Evolutionary conservation across 2,329 filamentous ascomycete genomes (phyloP).

Genomic region (Hypoxylon rubiginosum): DNA sequence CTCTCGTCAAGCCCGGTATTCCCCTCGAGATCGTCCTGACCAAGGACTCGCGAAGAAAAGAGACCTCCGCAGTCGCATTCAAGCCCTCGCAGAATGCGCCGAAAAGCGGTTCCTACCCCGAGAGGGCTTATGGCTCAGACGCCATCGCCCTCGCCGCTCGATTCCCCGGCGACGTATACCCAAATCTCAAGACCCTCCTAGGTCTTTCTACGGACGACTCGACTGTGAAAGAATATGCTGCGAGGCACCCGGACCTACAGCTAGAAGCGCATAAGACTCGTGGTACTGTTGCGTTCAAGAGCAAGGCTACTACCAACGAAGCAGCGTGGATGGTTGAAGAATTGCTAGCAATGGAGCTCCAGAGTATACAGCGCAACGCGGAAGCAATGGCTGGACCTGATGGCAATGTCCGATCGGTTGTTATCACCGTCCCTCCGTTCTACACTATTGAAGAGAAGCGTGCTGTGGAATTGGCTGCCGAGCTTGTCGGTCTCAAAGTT

Average conservation of each 20-base stretch:
- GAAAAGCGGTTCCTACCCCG: conserved; percentile 78
- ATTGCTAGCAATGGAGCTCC: conserved; percentile 94
- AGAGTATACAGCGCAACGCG: conserved; percentile 90
- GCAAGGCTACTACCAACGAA: conserved; percentile 70
- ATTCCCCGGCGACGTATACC: conserved; percentile 94
- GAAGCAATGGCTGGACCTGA: conserved; percentile 84
- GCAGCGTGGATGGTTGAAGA: conserved; percentile 88
- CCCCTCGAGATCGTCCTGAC: conserved; percentile 98
- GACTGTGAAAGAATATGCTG: conserved; percentile 76
- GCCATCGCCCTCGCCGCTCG: conserved; percentile 87
- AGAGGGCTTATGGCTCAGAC: conserved; percentile 92
- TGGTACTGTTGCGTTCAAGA: conserved; percentile 85
- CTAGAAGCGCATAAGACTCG: conserved; percentile 71
- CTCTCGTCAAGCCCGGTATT: conserved; percentile 94
- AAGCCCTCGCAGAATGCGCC: conserved; percentile 81
- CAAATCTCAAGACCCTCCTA: conserved; percentile 92
- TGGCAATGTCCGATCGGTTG: conserved; percentile 80
- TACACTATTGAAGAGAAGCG: conserved; percentile 92
- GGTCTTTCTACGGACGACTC: conserved; percentile 75
- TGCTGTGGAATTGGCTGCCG: conserved; percentile 84
- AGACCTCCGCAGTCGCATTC: conserved; percentile 90
- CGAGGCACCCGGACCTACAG: conserved; percentile 82
- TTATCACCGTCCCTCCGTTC: conserved; percentile 91
- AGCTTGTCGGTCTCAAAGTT: conserved; percentile 88
- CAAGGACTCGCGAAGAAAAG: conserved; percentile 97